These are phyloP conservation scores for Urostyla sp. DNA, from an alignment of 73 alveolate species.

Conservation along the genomic window DNA sequence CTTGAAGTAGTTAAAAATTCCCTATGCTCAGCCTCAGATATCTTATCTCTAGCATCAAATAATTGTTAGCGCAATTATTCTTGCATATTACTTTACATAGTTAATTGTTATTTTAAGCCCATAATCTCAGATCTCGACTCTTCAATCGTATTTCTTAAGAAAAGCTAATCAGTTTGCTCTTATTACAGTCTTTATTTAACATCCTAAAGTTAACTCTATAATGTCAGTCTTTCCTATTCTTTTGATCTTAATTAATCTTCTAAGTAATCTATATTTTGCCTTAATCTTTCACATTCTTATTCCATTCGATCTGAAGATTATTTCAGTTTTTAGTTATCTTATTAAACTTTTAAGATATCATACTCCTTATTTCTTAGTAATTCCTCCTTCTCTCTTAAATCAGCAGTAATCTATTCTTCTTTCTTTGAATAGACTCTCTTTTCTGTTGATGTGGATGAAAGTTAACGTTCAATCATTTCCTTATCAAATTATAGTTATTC, in stretches of 20 bases:
- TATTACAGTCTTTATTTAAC: not conserved
- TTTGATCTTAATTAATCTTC: not conserved
- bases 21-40: slow-evolving; percentile 26
- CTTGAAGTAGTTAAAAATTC: not conserved
- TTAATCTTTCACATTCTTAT: slow-evolving; percentile 9
- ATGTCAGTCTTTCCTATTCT: slow-evolving; percentile 12
- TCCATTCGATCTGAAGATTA: not conserved
- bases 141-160: not conserved
- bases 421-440: slow-evolving; percentile 1
- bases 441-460: not conserved
- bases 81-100: slow-evolving; percentile 1
- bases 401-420: slow-evolving; percentile 14
- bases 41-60: slow-evolving; percentile 1
- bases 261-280: not conserved
- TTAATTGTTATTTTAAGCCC: not conserved
- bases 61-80: slow-evolving; percentile 4
- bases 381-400: not conserved
- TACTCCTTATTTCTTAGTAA: slow-evolving; percentile 14
- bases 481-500: slow-evolving; percentile 33
- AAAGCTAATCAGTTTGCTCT: slow-evolving; percentile 16
- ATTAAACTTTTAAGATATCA: not conserved
- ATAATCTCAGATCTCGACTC: slow-evolving; percentile 11
- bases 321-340: not conserved
- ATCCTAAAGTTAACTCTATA: not conserved
- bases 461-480: slow-evolving; percentile 5